These are phyloP conservation scores for Cynara cardunculus DNA, from an alignment of 129 eudicot species.

Conservation along the genomic window DNA sequence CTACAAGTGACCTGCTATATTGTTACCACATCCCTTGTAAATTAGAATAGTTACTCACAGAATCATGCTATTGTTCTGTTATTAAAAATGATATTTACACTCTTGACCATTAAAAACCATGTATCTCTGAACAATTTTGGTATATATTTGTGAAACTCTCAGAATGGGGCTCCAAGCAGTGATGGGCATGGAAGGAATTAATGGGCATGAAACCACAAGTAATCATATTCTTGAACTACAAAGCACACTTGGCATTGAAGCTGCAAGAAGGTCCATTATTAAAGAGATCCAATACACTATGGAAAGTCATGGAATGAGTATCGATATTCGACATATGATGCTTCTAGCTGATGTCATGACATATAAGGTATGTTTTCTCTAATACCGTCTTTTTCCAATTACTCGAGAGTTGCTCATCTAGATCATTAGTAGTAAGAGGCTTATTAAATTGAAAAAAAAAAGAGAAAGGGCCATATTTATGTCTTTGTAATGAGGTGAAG, in stretches of 20 bases:
- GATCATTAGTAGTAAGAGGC: too few relatives aligned
- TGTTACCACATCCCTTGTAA: too few relatives aligned
- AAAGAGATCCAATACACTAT: constrained; percentile 70
- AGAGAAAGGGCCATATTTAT: too few relatives aligned
- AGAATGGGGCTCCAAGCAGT: constrained; percentile 85
- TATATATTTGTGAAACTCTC: constrained; percentile 20
- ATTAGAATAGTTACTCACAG: not conserved
- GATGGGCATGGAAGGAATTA: constrained; percentile 81
- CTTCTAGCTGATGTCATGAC: constrained; percentile 96
- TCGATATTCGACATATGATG: constrained; percentile 93
- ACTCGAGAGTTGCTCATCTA: too few relatives aligned
- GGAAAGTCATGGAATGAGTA: constrained; percentile 76
- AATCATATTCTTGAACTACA: constrained; percentile 77
- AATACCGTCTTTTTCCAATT: too few relatives aligned
- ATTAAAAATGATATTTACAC: not conserved
- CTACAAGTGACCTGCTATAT: too few relatives aligned
- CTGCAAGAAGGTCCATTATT: constrained; percentile 71
- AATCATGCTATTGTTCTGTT: not conserved
- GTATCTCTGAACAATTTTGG: too few relatives aligned
- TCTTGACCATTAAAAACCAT: not conserved
- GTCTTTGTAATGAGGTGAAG: not conserved
- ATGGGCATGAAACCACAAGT: constrained; percentile 63
- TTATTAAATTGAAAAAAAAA: not conserved
- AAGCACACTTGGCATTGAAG: constrained; percentile 83
- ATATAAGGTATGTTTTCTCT: constrained; percentile 48